Conservation (phyloP, 208 protist species). For the Trypanosoma caninum region DNA sequence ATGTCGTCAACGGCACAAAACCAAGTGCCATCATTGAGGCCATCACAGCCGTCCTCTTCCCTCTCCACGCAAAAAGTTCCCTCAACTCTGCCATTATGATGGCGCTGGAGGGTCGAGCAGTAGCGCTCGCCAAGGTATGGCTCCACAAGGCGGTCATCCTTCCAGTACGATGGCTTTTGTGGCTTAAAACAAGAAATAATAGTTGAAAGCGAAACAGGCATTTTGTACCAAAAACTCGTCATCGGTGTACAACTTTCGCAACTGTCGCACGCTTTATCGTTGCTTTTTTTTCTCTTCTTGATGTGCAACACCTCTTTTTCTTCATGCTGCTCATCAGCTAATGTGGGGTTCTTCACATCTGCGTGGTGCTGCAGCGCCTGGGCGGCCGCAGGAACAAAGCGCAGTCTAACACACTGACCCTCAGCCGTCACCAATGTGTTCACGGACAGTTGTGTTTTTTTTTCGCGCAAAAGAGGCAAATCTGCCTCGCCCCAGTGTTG, state of each 20-base stretch:
- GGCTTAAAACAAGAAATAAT: slow-evolving; percentile 63
- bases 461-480: background rate
- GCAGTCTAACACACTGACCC: slow-evolving; percentile 33
- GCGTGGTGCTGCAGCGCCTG: background rate
- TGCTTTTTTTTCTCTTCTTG: background rate
- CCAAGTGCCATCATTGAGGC: slow-evolving; percentile 13
- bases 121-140: slow-evolving; percentile 55
- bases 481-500: background rate
- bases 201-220: slow-evolving; percentile 52
- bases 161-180: slow-evolving; percentile 35
- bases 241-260: background rate
- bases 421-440: slow-evolving; percentile 22
- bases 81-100: slow-evolving; percentile 20
- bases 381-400: slow-evolving; percentile 13
- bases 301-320: background rate
- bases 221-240: background rate
- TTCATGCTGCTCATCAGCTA: background rate
- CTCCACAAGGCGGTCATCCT: slow-evolving; percentile 71
- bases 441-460: slow-evolving; percentile 14
- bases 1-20: background rate
- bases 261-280: background rate
- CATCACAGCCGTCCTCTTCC: slow-evolving; percentile 1
- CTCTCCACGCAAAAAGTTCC: background rate
- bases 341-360: background rate
- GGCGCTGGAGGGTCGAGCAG: background rate